Base-by-base conservation (phyloP, 163 green algal species). In the Scenedesmus sp. region DNA sequence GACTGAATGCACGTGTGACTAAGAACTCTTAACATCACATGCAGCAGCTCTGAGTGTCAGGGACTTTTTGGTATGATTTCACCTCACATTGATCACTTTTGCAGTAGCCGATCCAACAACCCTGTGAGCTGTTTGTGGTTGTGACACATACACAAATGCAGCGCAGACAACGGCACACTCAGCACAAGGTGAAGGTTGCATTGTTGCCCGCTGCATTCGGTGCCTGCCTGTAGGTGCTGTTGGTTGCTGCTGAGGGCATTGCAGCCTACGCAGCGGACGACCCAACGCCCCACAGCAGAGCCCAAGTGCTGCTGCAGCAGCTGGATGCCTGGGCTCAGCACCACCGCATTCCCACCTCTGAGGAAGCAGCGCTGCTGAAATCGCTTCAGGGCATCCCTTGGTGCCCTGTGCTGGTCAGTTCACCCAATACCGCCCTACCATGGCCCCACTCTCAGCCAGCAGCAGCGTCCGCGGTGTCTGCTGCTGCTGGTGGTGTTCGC, bases 331-430 rank as follows among this genome's bases (percentile, higher is more conserved):
- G 86, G 87, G 90, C 90, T 22, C 51, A 46, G 59, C 56, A 83
- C 68, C 76, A 89, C 40, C 85, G 35, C 7, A 42, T 40, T 37
- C 56, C 79, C 30, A 61, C 18, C 5, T 4, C 81, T 3, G 30
- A 86, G 18, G 86, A 94, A 89, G 43, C 92, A 85, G 92, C 86
- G 76, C 82, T 95, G 30, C 95, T 93, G 93, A 76, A 44, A 51
- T 30, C 86, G 49, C 90, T 97, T 30, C 40, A 81, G 59, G 87
- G 76, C 2, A 87, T 96, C 9, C 56, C 83, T 0, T 97, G 95
- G 95, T 97, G 94, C 88, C 95, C 95, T 56, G 93, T 97, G 81
- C 42, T 96, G 59, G 46, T 59, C 0, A 37, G 80, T 7, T 70
- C 94, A 40, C 94, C 94, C 26, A 87, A 93, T 6, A 33, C 59